Base-by-base conservation (phyloP, 2,329 filamentous ascomycete species). In the Zelopaecilomyces penicillatus region DNA sequence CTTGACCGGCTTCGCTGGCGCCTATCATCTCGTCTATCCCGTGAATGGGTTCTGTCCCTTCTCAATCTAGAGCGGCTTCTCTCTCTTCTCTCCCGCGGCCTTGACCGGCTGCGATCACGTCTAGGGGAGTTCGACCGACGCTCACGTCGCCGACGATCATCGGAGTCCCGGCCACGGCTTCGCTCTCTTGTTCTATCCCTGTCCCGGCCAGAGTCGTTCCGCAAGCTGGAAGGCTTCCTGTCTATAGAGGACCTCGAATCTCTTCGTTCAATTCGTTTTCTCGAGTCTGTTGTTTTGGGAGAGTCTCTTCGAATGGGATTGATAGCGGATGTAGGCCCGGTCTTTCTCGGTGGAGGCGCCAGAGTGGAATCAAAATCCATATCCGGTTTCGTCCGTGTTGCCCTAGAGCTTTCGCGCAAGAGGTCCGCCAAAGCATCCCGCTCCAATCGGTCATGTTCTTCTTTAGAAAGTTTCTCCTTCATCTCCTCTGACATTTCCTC, bases 351-450 rank as follows among this genome's bases (percentile, higher is more conserved):
- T 1, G 77, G 77, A 3, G 77, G 77, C 2, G 69, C 72, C 28
- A 81, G 62, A 10, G 73, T 69, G 41, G 73, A 67, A 47, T 80
- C 77, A 34, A 80, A 64, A 51, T 81, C 77, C 38, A 78, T 55
- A 52, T 80, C 77, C 6, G 70, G 72, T 44, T 73, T 68, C 47
- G 73, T 71, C 3, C 66, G 62, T 4, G 66, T 59, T 28, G 67
- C 64, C 37, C 70, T 70, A 43, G 71, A 76, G 59, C 76, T 80
- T 53, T 80, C 77, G n/a, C 77, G 69, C 9, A 81, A 59, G 10
- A 81, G 66, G 48, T 81, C 74, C 19, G 72, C 74, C 47, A 81
- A 61, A 2, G 77, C 77, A 51, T 79, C 74, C 53, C 74, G 70
- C 53, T 81, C 77, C 6, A 81, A 66, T 12, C 70, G 67, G 43